Base-by-base conservation (phyloP, 2,329 filamentous ascomycete genomes). In the Penicillium sp. region DNA sequence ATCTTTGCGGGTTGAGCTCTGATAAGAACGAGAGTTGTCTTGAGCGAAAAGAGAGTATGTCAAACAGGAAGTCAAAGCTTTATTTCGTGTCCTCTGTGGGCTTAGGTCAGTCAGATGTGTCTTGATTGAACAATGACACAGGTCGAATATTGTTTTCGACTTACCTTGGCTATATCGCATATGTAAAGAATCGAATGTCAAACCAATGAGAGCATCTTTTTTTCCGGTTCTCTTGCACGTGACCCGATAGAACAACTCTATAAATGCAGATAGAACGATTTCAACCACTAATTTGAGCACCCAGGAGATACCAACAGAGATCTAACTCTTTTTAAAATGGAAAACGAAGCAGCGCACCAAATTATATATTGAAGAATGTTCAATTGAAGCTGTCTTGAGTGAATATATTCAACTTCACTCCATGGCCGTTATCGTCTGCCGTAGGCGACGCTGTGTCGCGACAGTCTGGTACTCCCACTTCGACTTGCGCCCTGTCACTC, bases 1-100 rank as follows among this genome's bases (percentile, higher is more conserved):
- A 97, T 97, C 65, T 62, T 76, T 59, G 39, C 39, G 22, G 44
- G 31, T 50, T 22, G 46, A 34, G 53, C 39, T 45, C 39, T 53
- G 34, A 24, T 46, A 22, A 42, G 35, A 26, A 14, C 31, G 29
- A 34, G 18, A 35, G 14, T 24, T 45, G 29, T 31, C 13, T 34
- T 22, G 31, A 18, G 44, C 8, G 16, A 20, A 22, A 52, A 39
- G n/a, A 20, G 10, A 14, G 40, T 47, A 24, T 35, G 44, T 31
- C 9, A 29, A 37, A 22, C 10, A n/a, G 26, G 26, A 48, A 16
- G 5, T 42, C 22, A 47, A 47, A 44, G 44, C 35, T 52, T 44
- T 46, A 14, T 11, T 16, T 48, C 40, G 34, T 14, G 42, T 34
- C 10, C 29, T 42, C 34, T 29, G 13, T 22, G 10, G 29, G 26